phyloP scores from a whole-genome alignment of 306 rosid genomes.

The Cucurbita ficifolia region DNA sequence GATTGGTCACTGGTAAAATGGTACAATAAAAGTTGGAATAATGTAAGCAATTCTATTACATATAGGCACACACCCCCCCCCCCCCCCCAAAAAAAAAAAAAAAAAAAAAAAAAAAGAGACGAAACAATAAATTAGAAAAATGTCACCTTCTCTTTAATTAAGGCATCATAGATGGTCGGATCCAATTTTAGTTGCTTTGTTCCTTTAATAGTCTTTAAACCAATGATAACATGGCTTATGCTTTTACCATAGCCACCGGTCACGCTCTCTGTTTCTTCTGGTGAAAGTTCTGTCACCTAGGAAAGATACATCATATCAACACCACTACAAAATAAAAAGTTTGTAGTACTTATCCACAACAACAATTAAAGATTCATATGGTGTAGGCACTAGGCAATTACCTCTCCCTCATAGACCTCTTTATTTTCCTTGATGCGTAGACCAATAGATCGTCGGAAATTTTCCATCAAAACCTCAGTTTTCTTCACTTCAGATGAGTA shows the following conservation, averaged over 20 bases:
- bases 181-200: constrained; percentile 94
- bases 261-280: constrained; percentile 86
- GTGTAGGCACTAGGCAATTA: constrained; percentile 14
- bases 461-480: constrained; percentile 92
- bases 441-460: constrained; percentile 83
- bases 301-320: constrained; percentile 13
- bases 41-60: no score
- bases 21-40: neutral
- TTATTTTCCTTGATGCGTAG: constrained; percentile 88
- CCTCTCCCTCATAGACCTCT: constrained; percentile 99
- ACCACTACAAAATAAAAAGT: neutral
- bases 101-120: no score
- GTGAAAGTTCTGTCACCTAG: constrained; percentile 88
- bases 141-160: constrained; percentile 77
- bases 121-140: neutral
- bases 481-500: constrained; percentile 94
- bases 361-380: neutral
- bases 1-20: neutral
- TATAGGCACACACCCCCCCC: no score
- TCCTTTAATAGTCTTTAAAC: constrained; percentile 89
- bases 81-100: no score
- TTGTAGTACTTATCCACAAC: neutral
- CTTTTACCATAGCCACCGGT: constrained; percentile 95
- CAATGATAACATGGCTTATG: constrained; percentile 93
- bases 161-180: constrained; percentile 91